These are phyloP conservation scores for Apocynum venetum DNA, from an alignment of 257 asterid genomes.

Conservation along the genomic window DNA sequence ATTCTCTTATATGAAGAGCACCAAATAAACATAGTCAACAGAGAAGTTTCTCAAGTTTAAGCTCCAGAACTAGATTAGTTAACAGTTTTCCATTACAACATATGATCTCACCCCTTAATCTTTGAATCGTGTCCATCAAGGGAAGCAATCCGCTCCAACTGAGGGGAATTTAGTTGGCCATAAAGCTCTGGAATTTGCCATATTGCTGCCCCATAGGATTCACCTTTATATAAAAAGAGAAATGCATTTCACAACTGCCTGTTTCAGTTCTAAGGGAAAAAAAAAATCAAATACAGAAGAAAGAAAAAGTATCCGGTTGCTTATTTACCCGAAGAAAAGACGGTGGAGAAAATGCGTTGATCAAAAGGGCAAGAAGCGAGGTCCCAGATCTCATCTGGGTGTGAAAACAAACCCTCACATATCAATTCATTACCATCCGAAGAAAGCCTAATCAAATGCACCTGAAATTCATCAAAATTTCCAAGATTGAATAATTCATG, in stretches of 20 bases:
- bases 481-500: constrained; percentile 16
- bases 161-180: constrained; percentile 93
- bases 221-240: constrained; percentile 46
- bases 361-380: constrained; percentile 91
- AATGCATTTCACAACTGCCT: neutral
- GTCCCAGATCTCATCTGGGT: constrained; percentile 94
- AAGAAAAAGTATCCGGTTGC: neutral
- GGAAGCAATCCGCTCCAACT: constrained; percentile 73
- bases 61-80: neutral
- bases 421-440: constrained; percentile 74
- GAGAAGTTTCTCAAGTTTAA: neutral
- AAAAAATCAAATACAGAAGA: neutral
- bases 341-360: constrained; percentile 91
- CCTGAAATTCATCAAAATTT: constrained; percentile 40
- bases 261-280: neutral
- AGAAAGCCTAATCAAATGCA: constrained; percentile 84
- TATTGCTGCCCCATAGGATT: constrained; percentile 82
- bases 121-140: constrained; percentile 74
- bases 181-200: constrained; percentile 98
- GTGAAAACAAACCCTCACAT: constrained; percentile 93
- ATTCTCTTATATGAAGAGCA: neutral
- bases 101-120: constrained; percentile 63
- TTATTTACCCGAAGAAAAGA: constrained; percentile 69
- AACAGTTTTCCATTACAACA: neutral
- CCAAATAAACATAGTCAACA: neutral